Base-by-base conservation (phyloP, 2,329 filamentous ascomycete species). In the Xylaria sp. region DNA sequence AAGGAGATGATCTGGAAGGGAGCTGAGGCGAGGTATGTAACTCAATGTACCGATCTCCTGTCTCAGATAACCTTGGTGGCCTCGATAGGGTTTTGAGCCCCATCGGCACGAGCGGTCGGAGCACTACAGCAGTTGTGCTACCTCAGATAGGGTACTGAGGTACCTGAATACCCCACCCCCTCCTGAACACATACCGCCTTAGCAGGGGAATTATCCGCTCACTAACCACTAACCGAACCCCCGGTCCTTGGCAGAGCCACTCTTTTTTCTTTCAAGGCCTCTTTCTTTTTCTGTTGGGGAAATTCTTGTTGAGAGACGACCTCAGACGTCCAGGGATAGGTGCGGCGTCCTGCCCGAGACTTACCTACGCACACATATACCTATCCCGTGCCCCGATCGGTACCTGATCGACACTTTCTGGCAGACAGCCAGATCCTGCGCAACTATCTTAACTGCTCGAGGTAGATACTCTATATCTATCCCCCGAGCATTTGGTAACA, bases 251-350 rank as follows among this genome's bases (percentile, higher is more conserved):
- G 54, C 62, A 57, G 20, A 10, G 8, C 28, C 62, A 49, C 33
- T 18, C 13, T 46, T 46, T 46, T 46, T 46, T 46, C 18, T n/a
- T 46, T 46, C 41, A 6, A 18, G 18, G 13, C 15, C 18, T 46
- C 18, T n/a, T 18, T 64, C 43, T 55, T 63, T 63, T 64, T 64
- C 62, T 64, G 62, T 64, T 64, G 62, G 62, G 62, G 62, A 64
- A 3, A 58, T 58, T 64, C 62, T 64, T 64, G 62, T 64, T 64
- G 62, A 58, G 62, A 33, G 33, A 10, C 33, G 33, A 36, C 33
- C 20, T 18, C 18, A 46, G 15, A 48, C n/a, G 2, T 28, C 49
- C 43, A n/a, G 13, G 20, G 25, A 31, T 36, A 52, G 20, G 33
- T 62, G n/a, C 23, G 4, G 18, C 58, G 28, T 54, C 28, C 7